Conservation (phyloP, 225 moss, liverwort and hornwort species). For the Bryoerythrophyllum caledonicum region DNA sequence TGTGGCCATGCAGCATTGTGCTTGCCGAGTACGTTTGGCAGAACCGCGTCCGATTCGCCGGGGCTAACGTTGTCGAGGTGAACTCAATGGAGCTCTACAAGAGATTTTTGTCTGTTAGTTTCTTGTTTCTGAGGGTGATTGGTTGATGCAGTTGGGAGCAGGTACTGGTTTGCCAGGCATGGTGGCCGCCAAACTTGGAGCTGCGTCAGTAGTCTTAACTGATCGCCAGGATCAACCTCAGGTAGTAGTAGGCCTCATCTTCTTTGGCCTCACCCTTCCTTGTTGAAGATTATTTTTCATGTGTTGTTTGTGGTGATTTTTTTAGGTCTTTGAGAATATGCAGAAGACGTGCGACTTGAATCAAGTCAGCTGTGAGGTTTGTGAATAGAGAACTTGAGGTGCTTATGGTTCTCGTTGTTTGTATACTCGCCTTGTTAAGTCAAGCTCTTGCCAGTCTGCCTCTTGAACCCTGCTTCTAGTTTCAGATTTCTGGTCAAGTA, state of each 20-base stretch:
- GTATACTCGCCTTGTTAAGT: neutral
- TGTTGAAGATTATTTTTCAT: conserved; percentile 1
- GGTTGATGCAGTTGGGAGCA: conserved; percentile 67
- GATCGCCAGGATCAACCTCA: conserved; percentile 72
- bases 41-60: conserved; percentile 52
- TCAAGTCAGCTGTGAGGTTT: conserved; percentile 55
- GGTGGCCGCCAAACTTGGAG: conserved; percentile 87
- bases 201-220: conserved; percentile 55
- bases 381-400: neutral
- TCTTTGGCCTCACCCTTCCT: neutral
- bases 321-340: conserved; percentile 75
- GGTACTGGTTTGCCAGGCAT: conserved; percentile 80
- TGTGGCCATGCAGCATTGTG: conserved; percentile 82
- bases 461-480: too few relatives aligned
- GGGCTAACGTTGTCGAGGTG: conserved; percentile 69
- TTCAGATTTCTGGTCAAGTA: too few relatives aligned
- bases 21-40: conserved; percentile 88
- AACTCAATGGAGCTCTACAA: neutral
- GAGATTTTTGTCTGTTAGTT: neutral
- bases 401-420: neutral
- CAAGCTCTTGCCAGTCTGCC: neutral
- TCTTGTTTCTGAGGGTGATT: neutral
- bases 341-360: conserved; percentile 56
- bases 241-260: conserved; percentile 43
- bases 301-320: neutral